Base-by-base conservation (phyloP, 1,139 yeast species). In the Candida glucosophila region DNA sequence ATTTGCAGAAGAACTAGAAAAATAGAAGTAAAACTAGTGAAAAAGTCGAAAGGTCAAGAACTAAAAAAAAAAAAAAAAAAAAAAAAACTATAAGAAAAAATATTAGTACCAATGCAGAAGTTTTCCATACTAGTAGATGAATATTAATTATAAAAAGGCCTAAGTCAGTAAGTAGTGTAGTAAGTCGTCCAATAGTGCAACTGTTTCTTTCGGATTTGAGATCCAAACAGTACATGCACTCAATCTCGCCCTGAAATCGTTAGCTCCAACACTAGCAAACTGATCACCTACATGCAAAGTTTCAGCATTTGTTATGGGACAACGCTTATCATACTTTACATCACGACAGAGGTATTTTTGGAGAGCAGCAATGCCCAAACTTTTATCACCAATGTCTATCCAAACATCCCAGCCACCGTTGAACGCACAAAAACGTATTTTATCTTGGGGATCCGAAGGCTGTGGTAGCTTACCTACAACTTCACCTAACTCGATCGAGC, bases 151-250 rank as follows among this genome's bases (percentile, higher is more conserved):
- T n/a, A n/a, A n/a, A n/a, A n/a, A n/a, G n/a, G n/a, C n/a, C n/a
- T n/a, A n/a, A n/a, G n/a, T n/a, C n/a, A n/a, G n/a, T n/a, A n/a
- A n/a, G n/a, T n/a, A n/a, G n/a, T n/a, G n/a, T n/a, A 43, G 40
- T 22, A 80, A 49, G 35, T 77, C 81, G 29, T 67, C 71, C 29
- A 86, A 57, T 11, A 79, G 68, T 4, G 67, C 73, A 4, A 69
- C 76, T 0, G 98, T 90, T 49, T 90, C 98, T 20, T 58, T 55
- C 0, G 97, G 97, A 39, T 72, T 79, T 6, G 96, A 90, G 22
- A 88, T 82, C 98, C 98, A 90, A 8, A 80, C 86, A 0, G 97
- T 90, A 38, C 94, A 80, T 0, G 95, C 96, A 14, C 94, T 85
- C 26, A 83, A 57, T 27, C 97, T 67, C 10, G 97, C 95, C 48